Conservation (phyloP, 495 filamentous ascomycete species). For the Aspergillus egyptiacus region DNA sequence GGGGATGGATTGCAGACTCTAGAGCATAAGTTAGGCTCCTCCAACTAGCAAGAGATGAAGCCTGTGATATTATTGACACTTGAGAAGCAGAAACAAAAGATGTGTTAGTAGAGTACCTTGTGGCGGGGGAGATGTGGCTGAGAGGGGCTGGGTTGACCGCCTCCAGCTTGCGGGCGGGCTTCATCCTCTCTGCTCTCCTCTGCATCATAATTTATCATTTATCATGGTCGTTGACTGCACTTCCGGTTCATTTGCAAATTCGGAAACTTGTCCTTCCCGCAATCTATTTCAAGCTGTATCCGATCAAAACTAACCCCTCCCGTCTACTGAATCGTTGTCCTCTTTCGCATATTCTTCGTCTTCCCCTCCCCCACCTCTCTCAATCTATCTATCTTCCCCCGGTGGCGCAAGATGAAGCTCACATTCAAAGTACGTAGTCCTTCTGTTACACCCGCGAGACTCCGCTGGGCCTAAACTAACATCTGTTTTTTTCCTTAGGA, state of each 20-base stretch:
- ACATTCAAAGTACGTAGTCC: conserved; percentile 64
- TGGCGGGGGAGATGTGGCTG: neutral
- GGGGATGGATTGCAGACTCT: no score
- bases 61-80: neutral
- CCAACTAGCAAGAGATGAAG: neutral
- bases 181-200: conserved; percentile 11
- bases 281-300: neutral
- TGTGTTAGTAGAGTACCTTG: no score
- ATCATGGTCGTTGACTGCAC: conserved; percentile 16
- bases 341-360: neutral
- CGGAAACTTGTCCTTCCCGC: neutral
- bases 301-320: neutral
- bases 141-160: conserved; percentile 10
- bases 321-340: neutral
- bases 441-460: conserved; percentile 17
- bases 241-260: conserved; percentile 8
- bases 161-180: conserved; percentile 13
- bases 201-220: conserved; percentile 21
- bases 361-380: conserved; percentile 11
- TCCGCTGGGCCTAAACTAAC: conserved; percentile 11
- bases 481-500: conserved; percentile 52
- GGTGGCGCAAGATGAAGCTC: conserved; percentile 65
- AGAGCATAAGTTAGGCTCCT: no score
- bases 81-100: no score
- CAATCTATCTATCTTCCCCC: conserved; percentile 14